Evolutionary conservation across 2,329 filamentous ascomycete genomes (phyloP), one percentile per base, ranked within the genome.

Genomic region (Polytolypa hystricis): DNA sequence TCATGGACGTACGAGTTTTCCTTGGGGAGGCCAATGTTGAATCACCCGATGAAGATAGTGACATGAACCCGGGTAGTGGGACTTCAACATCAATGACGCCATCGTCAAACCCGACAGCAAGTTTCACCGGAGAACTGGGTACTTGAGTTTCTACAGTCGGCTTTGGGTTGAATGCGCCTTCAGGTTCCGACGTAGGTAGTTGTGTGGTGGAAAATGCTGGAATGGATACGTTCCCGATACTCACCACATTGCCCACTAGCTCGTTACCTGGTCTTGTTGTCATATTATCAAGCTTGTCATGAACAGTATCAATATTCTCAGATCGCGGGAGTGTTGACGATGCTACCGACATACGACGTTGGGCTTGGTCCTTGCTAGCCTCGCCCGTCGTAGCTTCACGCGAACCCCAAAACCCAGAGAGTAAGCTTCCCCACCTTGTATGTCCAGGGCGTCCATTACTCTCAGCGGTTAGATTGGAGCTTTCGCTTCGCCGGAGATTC

Each of bases 51-150:
- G 50, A 70, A 46, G 46, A 64, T 27, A 63, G 59, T 43, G 54
- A 65, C 37, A 64, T 61, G 56, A 68, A 67, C 7, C 68, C 70
- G 27, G 70, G 67, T 14, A 74, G 54, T 2, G 70, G 67, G 30
- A 76, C 65, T 39, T 75, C 70, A 33, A 77, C 71, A 46, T 77
- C 73, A 19, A 77, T 69, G n/a, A 76, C 66, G 1, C 73, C 73
- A 44, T 77, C 73, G 18, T 69, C 39, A 11, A 41, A 33, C 20
- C 70, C 69, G n/a, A 73, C 67, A 0, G 67, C 72, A 14, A 74
- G 48, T 45, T 70, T 73, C 35, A 73, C 46, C 6, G 62, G 64
- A 8, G 65, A 64, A 29, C 67, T 65, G 30, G 64, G 54, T 5
- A 45, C 42, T 38, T 58, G 49, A 20, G 19, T 9, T 21, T 56